Percentiles rank a stretch among this genome's conserved stretches.
These are phyloP conservation scores for Yamadazyma kitorensis DNA, from an alignment of 805 yeast species.

Conservation along the genomic window DNA sequence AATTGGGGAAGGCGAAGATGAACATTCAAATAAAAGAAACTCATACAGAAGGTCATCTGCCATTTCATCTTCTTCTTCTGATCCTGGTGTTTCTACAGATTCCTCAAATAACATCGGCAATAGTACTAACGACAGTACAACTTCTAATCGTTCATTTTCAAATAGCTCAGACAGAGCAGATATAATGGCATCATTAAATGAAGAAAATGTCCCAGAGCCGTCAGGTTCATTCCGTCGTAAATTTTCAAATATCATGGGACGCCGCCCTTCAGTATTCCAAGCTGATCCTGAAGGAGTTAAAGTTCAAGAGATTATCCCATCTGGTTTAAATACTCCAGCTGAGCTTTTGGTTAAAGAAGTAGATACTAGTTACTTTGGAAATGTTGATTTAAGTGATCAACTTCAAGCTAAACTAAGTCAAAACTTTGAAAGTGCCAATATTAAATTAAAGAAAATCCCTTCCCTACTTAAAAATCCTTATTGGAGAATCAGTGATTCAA, in stretches of 20 bases:
- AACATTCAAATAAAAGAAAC: conserved; percentile 3
- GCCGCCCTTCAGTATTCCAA: conserved; percentile 39
- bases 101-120: not conserved
- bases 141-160: no score
- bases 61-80: conserved; percentile 14
- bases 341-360: conserved; percentile 35
- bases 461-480: conserved; percentile 58
- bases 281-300: conserved; percentile 35
- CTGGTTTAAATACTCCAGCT: conserved; percentile 42
- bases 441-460: conserved; percentile 51
- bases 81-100: conserved; percentile 3
- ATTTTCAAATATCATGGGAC: conserved; percentile 38
- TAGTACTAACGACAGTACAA: conserved; percentile 4
- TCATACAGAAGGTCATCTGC: conserved; percentile 9
- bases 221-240: conserved; percentile 31
- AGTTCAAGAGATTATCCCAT: conserved; percentile 36
- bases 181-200: conserved; percentile 12
- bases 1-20: conserved; percentile 14
- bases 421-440: conserved; percentile 9
- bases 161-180: conserved; percentile 11
- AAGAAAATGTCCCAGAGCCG: conserved; percentile 18
- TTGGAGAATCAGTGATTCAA: conserved; percentile 85
- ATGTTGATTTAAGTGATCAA: conserved; percentile 9
- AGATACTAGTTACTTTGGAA: conserved; percentile 26
- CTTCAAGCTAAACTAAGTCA: conserved; percentile 8